Conservation (phyloP, 78 protist genomes). For the Dictyostelium brefeldianum region DNA sequence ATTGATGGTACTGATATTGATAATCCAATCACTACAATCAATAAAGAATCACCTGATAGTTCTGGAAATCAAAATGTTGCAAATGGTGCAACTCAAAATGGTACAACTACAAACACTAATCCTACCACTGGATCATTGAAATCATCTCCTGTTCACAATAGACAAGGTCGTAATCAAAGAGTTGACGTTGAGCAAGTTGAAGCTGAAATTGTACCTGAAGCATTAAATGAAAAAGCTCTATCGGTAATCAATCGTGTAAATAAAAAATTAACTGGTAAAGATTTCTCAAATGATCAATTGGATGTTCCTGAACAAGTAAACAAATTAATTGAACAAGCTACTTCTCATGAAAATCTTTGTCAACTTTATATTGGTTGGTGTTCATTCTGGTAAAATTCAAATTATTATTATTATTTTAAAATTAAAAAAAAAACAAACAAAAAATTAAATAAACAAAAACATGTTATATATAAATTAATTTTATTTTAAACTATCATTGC, state of each 20-base stretch:
- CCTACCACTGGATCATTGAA: not conserved
- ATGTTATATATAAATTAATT: too few species aligned
- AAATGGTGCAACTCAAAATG: too few species aligned
- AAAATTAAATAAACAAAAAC: not conserved
- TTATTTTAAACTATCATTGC: too few species aligned
- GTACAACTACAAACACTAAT: too few species aligned
- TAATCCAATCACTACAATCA: slow-evolving; percentile 12
- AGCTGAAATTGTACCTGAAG: slow-evolving; percentile 73
- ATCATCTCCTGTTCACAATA: slow-evolving; percentile 23
- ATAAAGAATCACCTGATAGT: slow-evolving; percentile 14
- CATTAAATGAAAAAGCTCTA: slow-evolving; percentile 88
- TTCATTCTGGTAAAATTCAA: slow-evolving; percentile 74
- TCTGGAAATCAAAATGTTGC: slow-evolving; percentile 1
- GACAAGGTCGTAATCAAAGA: slow-evolving; percentile 45
- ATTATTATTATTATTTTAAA: not conserved
- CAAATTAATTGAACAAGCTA: slow-evolving; percentile 95
- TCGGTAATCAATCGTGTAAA: slow-evolving; percentile 93
- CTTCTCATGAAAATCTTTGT: slow-evolving; percentile 96
- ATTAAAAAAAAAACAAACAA: not conserved
- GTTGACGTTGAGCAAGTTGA: slow-evolving; percentile 68
- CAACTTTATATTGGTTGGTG: slow-evolving; percentile 99
- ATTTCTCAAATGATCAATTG: slow-evolving; percentile 82
- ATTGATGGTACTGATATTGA: slow-evolving; percentile 30
- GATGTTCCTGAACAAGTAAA: slow-evolving; percentile 93
- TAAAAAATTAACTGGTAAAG: slow-evolving; percentile 95